Percentiles rank a stretch among this genome's conserved stretches.
phyloP scores from a whole-genome alignment of 2,329 filamentous ascomycete genomes.

The Penicillium sp. region DNA sequence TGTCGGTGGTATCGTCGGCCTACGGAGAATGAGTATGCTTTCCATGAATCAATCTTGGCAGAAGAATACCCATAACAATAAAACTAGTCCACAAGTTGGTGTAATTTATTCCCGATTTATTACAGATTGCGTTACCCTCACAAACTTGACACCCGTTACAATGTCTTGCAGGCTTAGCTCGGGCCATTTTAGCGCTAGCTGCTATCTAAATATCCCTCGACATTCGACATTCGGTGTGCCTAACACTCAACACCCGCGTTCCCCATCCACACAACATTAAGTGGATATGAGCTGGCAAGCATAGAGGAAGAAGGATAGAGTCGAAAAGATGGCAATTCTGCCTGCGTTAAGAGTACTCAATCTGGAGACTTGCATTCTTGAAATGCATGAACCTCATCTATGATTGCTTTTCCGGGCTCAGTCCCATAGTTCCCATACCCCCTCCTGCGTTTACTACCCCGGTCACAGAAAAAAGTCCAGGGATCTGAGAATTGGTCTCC shows the following conservation, averaged over 20 bases:
- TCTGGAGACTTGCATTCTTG: conserved; percentile 20
- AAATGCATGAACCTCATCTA: conserved; percentile 11
- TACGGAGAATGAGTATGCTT: background rate
- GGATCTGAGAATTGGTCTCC: background rate
- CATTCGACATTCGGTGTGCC: background rate
- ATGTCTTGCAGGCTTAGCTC: conserved; percentile 24
- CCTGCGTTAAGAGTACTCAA: conserved; percentile 3
- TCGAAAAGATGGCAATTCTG: background rate
- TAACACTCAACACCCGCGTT: background rate
- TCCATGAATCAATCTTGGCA: background rate
- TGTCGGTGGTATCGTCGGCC: background rate
- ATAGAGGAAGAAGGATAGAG: background rate
- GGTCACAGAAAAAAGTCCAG: background rate
- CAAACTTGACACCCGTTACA: conserved; percentile 17
- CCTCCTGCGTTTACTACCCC: background rate
- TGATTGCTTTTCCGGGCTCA: conserved; percentile 9
- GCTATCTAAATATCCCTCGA: conserved; percentile 1
- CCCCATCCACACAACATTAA: background rate
- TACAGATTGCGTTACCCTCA: background rate
- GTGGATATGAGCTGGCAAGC: background rate
- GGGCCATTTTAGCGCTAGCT: background rate
- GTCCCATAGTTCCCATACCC: background rate
- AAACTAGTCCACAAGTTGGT: background rate
- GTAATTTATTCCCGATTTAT: background rate
- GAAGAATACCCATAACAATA: background rate